Percentiles rank a stretch among this genome's conserved stretches.
phyloP scores from a whole-genome alignment of 2,329 filamentous ascomycete species.

The Penicillium brasilianum region DNA sequence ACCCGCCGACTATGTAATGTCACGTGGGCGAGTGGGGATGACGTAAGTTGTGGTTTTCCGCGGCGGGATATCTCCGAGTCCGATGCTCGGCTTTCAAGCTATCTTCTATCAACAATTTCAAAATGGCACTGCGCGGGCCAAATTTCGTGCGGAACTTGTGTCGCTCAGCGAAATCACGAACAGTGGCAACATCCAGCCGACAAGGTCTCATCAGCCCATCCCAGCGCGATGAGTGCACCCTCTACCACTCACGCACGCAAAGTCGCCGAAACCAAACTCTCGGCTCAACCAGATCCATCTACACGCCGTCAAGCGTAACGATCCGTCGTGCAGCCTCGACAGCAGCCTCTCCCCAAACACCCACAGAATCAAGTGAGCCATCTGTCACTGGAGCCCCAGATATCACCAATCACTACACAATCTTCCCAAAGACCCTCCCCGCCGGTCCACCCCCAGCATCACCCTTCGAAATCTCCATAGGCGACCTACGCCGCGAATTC shows the following conservation, averaged over 20 bases:
- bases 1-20: too few species aligned
- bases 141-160: constrained; percentile 18
- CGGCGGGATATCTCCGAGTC: constrained; percentile 4
- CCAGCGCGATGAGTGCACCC: constrained; percentile 20
- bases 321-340: constrained; percentile 30
- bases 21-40: constrained; percentile 30
- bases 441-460: constrained; percentile 76
- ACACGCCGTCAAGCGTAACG: neutral
- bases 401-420: constrained; percentile 73
- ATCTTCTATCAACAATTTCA: constrained; percentile 8
- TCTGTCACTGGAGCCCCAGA: constrained; percentile 37
- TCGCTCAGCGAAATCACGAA: constrained; percentile 5
- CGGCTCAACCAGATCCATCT: neutral
- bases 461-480: constrained; percentile 74
- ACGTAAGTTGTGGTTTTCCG: constrained; percentile 26
- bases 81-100: constrained; percentile 5
- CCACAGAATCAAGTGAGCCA: constrained; percentile 12
- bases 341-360: constrained; percentile 3
- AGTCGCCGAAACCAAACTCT: constrained; percentile 6
- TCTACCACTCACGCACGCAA: constrained; percentile 21
- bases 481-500: constrained; percentile 79
- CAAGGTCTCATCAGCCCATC: constrained; percentile 15
- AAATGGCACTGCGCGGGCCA: constrained; percentile 22
- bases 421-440: constrained; percentile 83
- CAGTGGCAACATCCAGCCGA: constrained; percentile 9